A percentile compares a stretch with the other conserved stretches of the same genome.
phyloP scores from a whole-genome alignment of 2,329 filamentous ascomycete genomes.

The Hypoxylon sp. region DNA sequence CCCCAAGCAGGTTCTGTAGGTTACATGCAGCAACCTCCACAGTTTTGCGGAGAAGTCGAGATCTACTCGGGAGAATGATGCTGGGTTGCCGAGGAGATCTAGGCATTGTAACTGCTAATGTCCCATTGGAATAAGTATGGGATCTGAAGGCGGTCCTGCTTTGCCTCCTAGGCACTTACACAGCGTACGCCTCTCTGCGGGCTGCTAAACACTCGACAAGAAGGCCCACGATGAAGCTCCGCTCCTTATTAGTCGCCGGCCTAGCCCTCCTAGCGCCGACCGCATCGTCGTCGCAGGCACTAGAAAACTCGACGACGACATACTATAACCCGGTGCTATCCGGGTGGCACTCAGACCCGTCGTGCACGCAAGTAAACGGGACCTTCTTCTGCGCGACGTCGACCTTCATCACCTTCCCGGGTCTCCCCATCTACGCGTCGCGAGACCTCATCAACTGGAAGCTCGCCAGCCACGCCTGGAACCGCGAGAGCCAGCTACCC shows the following conservation, averaged over 20 bases:
- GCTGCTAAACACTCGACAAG: background rate
- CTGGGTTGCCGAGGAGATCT: background rate
- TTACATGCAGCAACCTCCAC: constrained; percentile 21
- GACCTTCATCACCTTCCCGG: constrained; percentile 61
- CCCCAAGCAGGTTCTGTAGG: constrained; percentile 10
- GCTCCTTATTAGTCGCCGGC: background rate
- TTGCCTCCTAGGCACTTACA: background rate
- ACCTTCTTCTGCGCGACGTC: constrained; percentile 61
- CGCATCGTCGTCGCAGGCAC: background rate
- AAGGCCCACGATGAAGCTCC: constrained; percentile 26
- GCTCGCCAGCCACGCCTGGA: constrained; percentile 51
- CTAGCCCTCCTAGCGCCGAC: constrained; percentile 11
- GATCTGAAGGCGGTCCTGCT: background rate
- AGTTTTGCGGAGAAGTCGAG: constrained; percentile 19
- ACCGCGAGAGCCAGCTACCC: constrained; percentile 52
- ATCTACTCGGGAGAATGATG: constrained; percentile 9
- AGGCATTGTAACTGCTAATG: background rate
- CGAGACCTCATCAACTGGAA: constrained; percentile 60
- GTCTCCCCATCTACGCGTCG: constrained; percentile 61
- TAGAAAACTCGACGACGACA: constrained; percentile 35
- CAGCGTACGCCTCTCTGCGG: background rate
- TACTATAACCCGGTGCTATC: constrained; percentile 56
- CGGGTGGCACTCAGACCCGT: constrained; percentile 59
- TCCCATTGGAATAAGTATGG: background rate
- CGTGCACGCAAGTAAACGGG: constrained; percentile 48